Percentiles rank a stretch among this genome's conserved stretches.
These are phyloP conservation scores for Helicostylum pulchrum DNA, from an alignment of 192 early-diverging fungal species.

Conservation along the genomic window DNA sequence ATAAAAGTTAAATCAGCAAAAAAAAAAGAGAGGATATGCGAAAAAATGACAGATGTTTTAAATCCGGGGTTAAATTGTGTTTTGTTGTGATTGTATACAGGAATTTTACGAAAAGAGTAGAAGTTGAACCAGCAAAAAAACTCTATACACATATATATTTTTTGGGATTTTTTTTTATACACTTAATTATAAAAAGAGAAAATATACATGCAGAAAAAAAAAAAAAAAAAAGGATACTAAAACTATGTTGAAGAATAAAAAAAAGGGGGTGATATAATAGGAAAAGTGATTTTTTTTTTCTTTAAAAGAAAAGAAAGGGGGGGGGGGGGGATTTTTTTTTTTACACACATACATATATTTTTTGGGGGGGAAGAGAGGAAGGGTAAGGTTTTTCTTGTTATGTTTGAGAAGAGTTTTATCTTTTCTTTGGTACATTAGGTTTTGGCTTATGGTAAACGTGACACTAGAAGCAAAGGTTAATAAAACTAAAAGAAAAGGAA, in stretches of 20 bases:
- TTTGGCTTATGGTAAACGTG: constrained; percentile 78
- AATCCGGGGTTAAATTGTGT: not conserved
- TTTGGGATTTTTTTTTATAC: too few relatives aligned
- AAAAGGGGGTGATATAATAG: too few relatives aligned
- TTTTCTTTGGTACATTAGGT: constrained; percentile 24
- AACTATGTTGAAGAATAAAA: too few relatives aligned
- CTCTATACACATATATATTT: too few relatives aligned
- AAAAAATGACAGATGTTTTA: too few relatives aligned
- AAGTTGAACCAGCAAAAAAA: too few relatives aligned
- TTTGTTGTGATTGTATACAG: not conserved
- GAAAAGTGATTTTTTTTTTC: constrained; percentile 1
- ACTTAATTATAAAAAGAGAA: not conserved
- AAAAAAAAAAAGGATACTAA: not conserved
- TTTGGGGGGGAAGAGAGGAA: not conserved
- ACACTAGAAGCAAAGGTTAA: constrained; percentile 39
- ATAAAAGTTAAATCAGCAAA: not conserved
- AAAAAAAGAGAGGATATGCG: too few relatives aligned
- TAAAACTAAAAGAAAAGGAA: not conserved
- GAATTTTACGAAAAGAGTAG: too few relatives aligned
- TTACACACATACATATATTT: too few relatives aligned
- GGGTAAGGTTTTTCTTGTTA: not conserved
- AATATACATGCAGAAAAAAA: not conserved
- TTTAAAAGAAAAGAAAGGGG: too few relatives aligned
- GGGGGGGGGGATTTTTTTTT: too few relatives aligned
- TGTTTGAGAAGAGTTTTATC: not conserved